Evolutionary conservation across 148 eudicot genomes (phyloP), one percentile per base, ranked within the genome.

Genomic region (Vaccinium vitisidaea): DNA sequence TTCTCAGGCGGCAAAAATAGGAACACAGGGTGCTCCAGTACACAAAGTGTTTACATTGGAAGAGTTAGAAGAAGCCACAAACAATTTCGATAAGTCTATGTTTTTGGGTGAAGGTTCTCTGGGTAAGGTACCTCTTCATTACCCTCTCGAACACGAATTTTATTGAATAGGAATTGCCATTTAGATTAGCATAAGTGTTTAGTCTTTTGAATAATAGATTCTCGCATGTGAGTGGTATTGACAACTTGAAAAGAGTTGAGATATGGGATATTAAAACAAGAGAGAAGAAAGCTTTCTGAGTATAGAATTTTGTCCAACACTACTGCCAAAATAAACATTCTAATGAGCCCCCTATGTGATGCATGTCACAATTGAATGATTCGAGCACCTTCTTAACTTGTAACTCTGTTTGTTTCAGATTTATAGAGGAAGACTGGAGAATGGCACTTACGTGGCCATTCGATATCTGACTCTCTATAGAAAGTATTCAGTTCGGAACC

Each of bases 381-480:
- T 61, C 10, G 71, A 50, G 50, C 36, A 52, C 73, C 61, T 12
- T 56, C 61, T 79, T 16, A 67, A 84, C 52, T 69, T 85, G 74
- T 13, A 1, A 21, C 77, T 25, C 61, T 25, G 23, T 8, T 83
- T 18, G 52, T 75, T 84, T 75, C 90, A 93, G 96, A 78, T 93
- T 86, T 92, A 92, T 89, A 92, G 85, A 86, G 94, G 96, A 88
- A 93, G 70, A 63, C 83, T 93, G 78, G 91, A 85, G 67, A 92
- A 88, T 83, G 93, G 93, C 50, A 79, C 88, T 43, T 85, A 75
- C 54, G 90, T 92, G 11, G 91, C 92, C 36, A 86, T 93, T 85
- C 83, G 96, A 76, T 89, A 85, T 80, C 83, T 93, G 84, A 81
- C 88, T 73, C 83, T 93, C 81, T 56, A 58, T 43, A 92, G 84